Base-by-base conservation (phyloP, 768 basidiomycete species). In the Amanita thiersii region DNA sequence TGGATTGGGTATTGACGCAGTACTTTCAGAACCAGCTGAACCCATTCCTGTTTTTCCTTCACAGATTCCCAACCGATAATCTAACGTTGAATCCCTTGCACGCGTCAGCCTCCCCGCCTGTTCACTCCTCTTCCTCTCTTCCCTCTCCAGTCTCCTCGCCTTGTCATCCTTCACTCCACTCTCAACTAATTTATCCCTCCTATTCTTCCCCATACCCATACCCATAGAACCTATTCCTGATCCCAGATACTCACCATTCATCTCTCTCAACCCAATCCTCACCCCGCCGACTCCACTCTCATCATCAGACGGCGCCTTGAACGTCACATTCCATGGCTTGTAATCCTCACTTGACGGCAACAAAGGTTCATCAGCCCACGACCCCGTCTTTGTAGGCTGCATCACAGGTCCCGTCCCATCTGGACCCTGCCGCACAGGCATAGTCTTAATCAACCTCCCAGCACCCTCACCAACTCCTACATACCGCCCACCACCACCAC, bases 61-160 rank as follows among this genome's bases (percentile, higher is more conserved):
- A 47, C 63, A 65, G 20, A 77, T 59, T 2, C 85, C 84, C 5
- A 91, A 59, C 14, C 73, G 70, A 61, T 89, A 88, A 56, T 89
- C 89, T 48, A 91, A 52, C 4, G 75, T 86, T 1, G 75, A 75
- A 56, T 91, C 88, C 28, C 70, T 69, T 0, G 86, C 89, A 42
- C 62, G 63, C 1, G 70, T 68, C 28, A 87, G 58, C 47, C 83
- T 61, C 6, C 70, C 71, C n/a, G 68, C 77, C 19, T 68, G 64
- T 49, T 70, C 66, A 26, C 63, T 65, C 30, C 73, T 66, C 57
- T 75, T 78, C 52, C 62, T 64, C 26, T 63, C 56, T 44, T 81
- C 77, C 36, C 66, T 65, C 51, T 73, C 69, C 44, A 63, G 64
- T 47, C 58, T 66, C 44, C 60, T 59, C 9, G 62, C 61, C 23